A percentile compares a stretch with the other conserved stretches of the same genome.
phyloP scores from a whole-genome alignment of 2,329 filamentous ascomycete species.

The Nigrograna mackinnonii region DNA sequence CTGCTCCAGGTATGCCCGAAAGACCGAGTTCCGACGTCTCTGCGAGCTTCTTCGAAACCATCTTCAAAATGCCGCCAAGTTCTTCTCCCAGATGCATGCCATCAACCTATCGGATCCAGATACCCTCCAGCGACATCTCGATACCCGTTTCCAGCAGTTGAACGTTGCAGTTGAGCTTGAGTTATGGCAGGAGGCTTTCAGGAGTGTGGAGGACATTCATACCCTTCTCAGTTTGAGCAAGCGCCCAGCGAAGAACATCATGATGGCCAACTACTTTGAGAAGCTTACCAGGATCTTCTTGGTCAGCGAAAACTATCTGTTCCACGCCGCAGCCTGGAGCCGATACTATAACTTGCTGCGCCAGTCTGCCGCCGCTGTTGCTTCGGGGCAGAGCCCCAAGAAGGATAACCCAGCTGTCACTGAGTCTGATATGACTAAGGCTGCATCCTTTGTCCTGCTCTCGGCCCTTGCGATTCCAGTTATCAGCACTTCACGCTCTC shows the following conservation, averaged over 20 bases:
- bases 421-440: constrained; percentile 89
- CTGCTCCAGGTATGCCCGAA: constrained; percentile 95
- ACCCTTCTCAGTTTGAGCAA: constrained; percentile 97
- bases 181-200: constrained; percentile 99
- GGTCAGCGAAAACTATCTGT: constrained; percentile 98
- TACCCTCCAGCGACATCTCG: constrained; percentile 93
- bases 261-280: constrained; percentile 99
- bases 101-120: constrained; percentile 99
- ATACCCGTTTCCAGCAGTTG: constrained; percentile 97
- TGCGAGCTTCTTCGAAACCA: constrained; percentile 98
- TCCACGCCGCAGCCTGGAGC: constrained; percentile 97
- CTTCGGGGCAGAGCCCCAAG: constrained; percentile 86
- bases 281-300: constrained; percentile 98
- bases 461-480: constrained; percentile 97
- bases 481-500: constrained; percentile 96
- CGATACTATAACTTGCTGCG: constrained; percentile 96
- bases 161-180: constrained; percentile 98
- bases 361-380: constrained; percentile 82
- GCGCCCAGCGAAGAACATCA: constrained; percentile 95
- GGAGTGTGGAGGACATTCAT: constrained; percentile 98
- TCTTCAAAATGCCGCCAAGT: constrained; percentile 98
- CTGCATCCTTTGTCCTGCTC: constrained; percentile 92
- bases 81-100: constrained; percentile 97
- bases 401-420: constrained; percentile 89
- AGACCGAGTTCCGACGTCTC: constrained; percentile 98